These are phyloP conservation scores for Pseudogymnoascus sp. DNA, from an alignment of 2,329 filamentous ascomycete genomes.

Conservation along the genomic window DNA sequence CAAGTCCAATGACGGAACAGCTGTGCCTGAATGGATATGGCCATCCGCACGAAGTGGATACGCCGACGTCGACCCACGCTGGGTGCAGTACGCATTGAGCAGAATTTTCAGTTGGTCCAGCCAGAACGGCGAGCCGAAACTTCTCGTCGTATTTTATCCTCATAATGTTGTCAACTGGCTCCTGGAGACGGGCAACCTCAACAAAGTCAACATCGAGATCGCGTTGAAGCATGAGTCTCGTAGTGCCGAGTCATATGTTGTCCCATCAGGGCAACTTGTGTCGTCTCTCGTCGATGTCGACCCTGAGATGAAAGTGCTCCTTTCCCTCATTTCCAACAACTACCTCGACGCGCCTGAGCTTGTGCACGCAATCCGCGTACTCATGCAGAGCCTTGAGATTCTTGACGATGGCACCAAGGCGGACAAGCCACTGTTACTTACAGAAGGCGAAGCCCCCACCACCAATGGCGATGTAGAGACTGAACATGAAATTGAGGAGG, in stretches of 20 bases:
- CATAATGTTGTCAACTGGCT: slow-evolving; percentile 51
- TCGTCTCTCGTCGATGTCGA: slow-evolving; percentile 58
- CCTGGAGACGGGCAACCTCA: slow-evolving; percentile 53
- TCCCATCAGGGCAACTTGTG: slow-evolving; percentile 54
- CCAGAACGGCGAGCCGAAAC: slow-evolving; percentile 9
- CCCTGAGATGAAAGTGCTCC: slow-evolving; percentile 58
- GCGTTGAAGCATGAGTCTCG: slow-evolving; percentile 45
- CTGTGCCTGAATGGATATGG: slow-evolving; percentile 41
- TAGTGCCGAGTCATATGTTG: slow-evolving; percentile 34
- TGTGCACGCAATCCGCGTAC: slow-evolving; percentile 54
- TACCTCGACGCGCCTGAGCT: slow-evolving; percentile 60
- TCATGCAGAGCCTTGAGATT: slow-evolving; percentile 65
- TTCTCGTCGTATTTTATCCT: slow-evolving; percentile 39
- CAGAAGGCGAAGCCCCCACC: slow-evolving; percentile 12
- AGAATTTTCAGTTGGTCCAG: slow-evolving; percentile 37
- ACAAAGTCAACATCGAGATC: slow-evolving; percentile 50
- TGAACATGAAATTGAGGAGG: slow-evolving; percentile 50
- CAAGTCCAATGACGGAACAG: not conserved
- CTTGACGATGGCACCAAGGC: slow-evolving; percentile 22
- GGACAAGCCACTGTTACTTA: slow-evolving; percentile 22
- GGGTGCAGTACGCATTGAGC: slow-evolving; percentile 49
- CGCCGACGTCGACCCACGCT: slow-evolving; percentile 53
- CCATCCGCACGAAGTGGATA: slow-evolving; percentile 20
- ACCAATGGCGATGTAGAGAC: slow-evolving; percentile 29
- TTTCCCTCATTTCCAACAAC: slow-evolving; percentile 58